Conservation (phyloP, 2,329 filamentous ascomycete species). For the Aspergillus melleus region DNA sequence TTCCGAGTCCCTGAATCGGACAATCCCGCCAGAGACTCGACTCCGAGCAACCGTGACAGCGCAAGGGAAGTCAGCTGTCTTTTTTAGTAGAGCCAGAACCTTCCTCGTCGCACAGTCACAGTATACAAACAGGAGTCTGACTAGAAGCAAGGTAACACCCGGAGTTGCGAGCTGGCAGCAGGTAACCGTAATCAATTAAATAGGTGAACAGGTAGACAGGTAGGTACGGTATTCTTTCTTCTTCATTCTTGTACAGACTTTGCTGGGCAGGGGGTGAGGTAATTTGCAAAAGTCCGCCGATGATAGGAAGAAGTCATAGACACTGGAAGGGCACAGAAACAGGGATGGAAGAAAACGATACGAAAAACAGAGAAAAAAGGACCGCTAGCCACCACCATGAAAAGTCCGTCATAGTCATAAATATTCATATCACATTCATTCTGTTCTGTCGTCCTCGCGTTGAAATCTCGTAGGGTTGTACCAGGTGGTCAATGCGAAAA, state of each 20-base stretch:
- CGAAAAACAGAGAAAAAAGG: slow-evolving; percentile 1
- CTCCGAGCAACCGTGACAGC: neutral
- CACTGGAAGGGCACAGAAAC: neutral
- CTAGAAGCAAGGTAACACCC: neutral
- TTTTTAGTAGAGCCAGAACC: neutral
- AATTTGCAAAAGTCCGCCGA: neutral
- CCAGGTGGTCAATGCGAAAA: neutral
- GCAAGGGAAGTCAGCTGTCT: neutral
- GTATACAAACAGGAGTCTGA: neutral
- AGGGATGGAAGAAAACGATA: too few relatives aligned
- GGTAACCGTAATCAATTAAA: neutral
- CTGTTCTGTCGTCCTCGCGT: slow-evolving; percentile 8
- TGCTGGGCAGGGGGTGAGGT: neutral
- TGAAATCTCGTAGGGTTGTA: neutral
- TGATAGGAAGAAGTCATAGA: neutral
- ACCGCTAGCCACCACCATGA: slow-evolving; percentile 9
- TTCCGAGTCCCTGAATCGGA: neutral
- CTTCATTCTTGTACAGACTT: slow-evolving; percentile 6
- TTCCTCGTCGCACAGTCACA: neutral
- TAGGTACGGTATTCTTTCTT: neutral
- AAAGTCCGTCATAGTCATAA: slow-evolving; percentile 1
- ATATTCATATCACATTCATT: slow-evolving; percentile 2
- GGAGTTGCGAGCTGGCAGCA: neutral
- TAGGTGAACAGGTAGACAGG: neutral
- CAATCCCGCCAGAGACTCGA: neutral